Conservation (phyloP, 2,329 filamentous ascomycete species). For the Gremmenia infestans region DNA sequence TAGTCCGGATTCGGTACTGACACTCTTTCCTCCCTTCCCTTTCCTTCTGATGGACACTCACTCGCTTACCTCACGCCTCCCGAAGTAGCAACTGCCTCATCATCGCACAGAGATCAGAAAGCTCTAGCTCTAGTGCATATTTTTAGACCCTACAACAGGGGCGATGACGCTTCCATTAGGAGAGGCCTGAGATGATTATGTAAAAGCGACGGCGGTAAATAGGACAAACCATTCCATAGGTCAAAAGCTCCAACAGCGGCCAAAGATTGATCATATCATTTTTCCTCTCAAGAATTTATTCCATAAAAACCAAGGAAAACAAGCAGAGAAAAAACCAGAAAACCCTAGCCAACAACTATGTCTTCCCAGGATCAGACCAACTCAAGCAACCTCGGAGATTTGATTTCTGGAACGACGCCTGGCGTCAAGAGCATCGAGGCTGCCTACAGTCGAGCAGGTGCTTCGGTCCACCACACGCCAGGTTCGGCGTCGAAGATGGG, state of each 20-base stretch:
- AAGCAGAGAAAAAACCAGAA: background rate
- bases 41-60: too few species aligned
- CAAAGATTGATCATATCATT: background rate
- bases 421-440: conserved; percentile 21
- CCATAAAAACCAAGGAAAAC: background rate
- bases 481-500: conserved; percentile 18
- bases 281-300: background rate
- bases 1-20: too few species aligned
- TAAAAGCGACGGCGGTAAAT: background rate
- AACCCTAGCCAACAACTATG: background rate
- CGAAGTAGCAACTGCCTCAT: too few species aligned
- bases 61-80: too few species aligned
- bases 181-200: background rate
- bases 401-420: conserved; percentile 12
- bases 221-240: too few species aligned
- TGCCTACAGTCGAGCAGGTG: conserved; percentile 22
- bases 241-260: too few species aligned
- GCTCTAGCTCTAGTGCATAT: background rate
- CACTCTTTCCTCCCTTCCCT: background rate
- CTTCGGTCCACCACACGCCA: conserved; percentile 17
- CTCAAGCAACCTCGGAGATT: background rate
- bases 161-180: too few species aligned
- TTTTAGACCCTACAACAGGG: background rate
- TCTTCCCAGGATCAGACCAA: background rate
- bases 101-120: background rate